Evolutionary conservation across 208 protist species (phyloP), one percentile per base, ranked within the genome.

Genomic region (Trypanosoma boissoni): DNA sequence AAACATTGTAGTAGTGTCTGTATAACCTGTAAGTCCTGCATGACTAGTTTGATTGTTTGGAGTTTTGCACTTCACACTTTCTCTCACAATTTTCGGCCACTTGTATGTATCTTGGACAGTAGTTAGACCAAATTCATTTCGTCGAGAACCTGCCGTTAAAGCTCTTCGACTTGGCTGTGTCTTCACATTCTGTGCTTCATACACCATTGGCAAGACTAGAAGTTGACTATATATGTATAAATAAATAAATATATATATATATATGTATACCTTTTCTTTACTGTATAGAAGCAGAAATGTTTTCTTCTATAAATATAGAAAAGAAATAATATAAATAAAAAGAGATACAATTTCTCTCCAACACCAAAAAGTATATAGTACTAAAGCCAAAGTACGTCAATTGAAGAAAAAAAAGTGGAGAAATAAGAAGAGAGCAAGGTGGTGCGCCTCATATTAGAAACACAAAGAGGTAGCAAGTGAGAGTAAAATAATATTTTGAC

Each of bases 61-160:
- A 31, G 53, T 54, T 16, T 46, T 23, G 56, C 48, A 2, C 0
- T 3, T 46, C 0, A 28, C 36, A 2, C 26, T 18, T 16, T 0
- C 34, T 39, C 37, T 55, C 7, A 2, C 1, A 20, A 3, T 14
- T 20, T 24, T 29, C 28, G 58, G 58, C 48, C 58, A 56, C 48
- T 48, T 64, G 26, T 64, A 64, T 3, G 23, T 49, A 1, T 64
- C 58, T n/a, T 56, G 46, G 24, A 56, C 44, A 27, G 48, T 56
- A 39, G 58, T 43, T 64, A 48, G 41, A 24, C 34, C 58, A 64
- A 56, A 49, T 31, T 18, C 53, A 5, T 1, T 9, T 39, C 34
- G 1, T 37, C 16, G 14, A 45, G 1, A 3, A 24, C 6, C 36
- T 24, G 18, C 2, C 27, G 28, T 46, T 31, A 10, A 31, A 18